Evolutionary conservation across 371 early-diverging fungal species (phyloP).

Genomic region (Fennellomyces sp.): DNA sequence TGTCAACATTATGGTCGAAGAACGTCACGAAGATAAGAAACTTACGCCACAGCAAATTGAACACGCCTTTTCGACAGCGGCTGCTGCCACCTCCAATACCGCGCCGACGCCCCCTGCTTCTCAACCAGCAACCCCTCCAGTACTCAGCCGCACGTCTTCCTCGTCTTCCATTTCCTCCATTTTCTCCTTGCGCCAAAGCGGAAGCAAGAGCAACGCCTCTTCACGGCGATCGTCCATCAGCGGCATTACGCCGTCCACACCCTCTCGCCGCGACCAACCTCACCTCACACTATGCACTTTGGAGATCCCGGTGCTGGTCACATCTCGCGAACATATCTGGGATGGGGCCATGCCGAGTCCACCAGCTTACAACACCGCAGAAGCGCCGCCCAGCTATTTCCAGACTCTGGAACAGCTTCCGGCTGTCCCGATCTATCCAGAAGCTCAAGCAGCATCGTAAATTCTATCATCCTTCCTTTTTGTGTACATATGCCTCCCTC

Average conservation of each 20-base stretch:
- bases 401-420: slow-evolving; percentile 34
- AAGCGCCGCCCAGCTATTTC: slow-evolving; percentile 44
- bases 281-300: slow-evolving; percentile 30
- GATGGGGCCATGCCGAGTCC: slow-evolving; percentile 21
- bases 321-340: slow-evolving; percentile 48
- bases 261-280: neutral
- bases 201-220: slow-evolving; percentile 1
- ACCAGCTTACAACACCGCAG: slow-evolving; percentile 36
- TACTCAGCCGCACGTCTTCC: slow-evolving; percentile 41
- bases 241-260: slow-evolving; percentile 8
- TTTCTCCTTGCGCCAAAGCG: slow-evolving; percentile 19
- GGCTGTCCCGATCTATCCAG: slow-evolving; percentile 38
- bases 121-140: slow-evolving; percentile 27
- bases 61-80: slow-evolving; percentile 2
- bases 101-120: slow-evolving; percentile 19
- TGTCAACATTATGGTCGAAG: slow-evolving; percentile 29
- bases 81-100: neutral
- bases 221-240: slow-evolving; percentile 19
- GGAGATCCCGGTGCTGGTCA: slow-evolving; percentile 48
- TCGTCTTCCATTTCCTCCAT: slow-evolving; percentile 38
- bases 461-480: too few relatives aligned
- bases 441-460: neutral
- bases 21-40: slow-evolving; percentile 9
- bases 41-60: slow-evolving; percentile 9
- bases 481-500: too few relatives aligned